Evolutionary conservation across 441 rosid species (phyloP), one percentile per base, ranked within the genome.

Genomic region (Gossypium schwendimanii): DNA sequence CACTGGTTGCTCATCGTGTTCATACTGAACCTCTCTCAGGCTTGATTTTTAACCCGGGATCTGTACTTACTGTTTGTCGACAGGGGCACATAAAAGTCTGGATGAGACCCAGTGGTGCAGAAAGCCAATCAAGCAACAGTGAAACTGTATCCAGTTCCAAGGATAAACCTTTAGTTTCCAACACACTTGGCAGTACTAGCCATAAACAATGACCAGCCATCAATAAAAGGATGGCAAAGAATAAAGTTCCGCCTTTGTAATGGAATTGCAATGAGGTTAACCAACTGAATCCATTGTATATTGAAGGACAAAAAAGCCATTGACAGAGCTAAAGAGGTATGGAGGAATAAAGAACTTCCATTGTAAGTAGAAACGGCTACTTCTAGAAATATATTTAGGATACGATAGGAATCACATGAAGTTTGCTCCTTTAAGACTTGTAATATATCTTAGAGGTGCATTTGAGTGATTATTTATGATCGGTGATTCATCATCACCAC

Each of bases 41-140:
- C 64, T 58, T 93, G 79, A 86, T 89, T 66, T 93, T 96, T 75
- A 93, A 96, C 26, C 90, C 76, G 77, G 97, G 91, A 75, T 93
- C 97, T 17, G 84, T 91, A 14, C 83, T 93, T 17, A 93, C 98
- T 0, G 93, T 88, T 18, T 93, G 97, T 60, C 79, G 97, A 60
- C 98, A 96, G 74, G 99, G 99, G 41, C 96, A 91, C 76, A 78
- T 89, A 76, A 93, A 93, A 84, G 80, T 96, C 55, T 96, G 99
- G 99, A 91, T 83, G 83, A 83, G 99, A 73, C 99, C 99, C 0
- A 84, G 82, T 1, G 74, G 41, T 15, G 77, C 84, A 10, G 97
- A 90, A 59, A 87, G 76, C 72, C 93, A 83, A 68, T 74, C 88
- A 4, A 79, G 78, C 83, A 84, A 62, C 78, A 67, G 88, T 1